Evolutionary conservation across 2,329 filamentous ascomycete genomes (phyloP).

Genomic region (Fragosphaeria purpurea): DNA sequence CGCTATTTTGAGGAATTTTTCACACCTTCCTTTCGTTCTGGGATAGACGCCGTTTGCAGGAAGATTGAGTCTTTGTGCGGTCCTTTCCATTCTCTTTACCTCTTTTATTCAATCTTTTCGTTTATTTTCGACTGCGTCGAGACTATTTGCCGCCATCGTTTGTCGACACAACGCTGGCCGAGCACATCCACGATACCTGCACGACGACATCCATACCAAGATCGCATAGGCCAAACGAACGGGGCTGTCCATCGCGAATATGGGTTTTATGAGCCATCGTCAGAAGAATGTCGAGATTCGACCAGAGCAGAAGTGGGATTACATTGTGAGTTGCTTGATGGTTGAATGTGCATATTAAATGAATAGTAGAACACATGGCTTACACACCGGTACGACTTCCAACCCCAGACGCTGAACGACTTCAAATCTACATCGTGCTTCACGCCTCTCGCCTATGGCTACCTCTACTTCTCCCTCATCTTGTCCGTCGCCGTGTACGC

Average conservation of each 20-base stretch:
- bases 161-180: no score
- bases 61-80: neutral
- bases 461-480: slow-evolving; percentile 70
- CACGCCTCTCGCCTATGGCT: slow-evolving; percentile 69
- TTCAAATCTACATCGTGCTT: slow-evolving; percentile 78
- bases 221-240: no score
- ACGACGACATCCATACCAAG: no score
- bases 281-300: slow-evolving; percentile 54
- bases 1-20: no score
- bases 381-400: no score
- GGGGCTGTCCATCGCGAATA: slow-evolving; percentile 26
- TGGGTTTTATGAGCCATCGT: slow-evolving; percentile 56
- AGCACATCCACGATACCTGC: no score
- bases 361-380: no score
- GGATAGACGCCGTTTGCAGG: no score
- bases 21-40: no score
- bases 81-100: neutral
- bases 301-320: slow-evolving; percentile 90
- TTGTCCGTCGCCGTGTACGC: slow-evolving; percentile 76
- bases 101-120: slow-evolving; percentile 4
- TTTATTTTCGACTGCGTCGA: slow-evolving; percentile 5
- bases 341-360: no score
- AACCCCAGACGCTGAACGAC: slow-evolving; percentile 46
- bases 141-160: neutral
- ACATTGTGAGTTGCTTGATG: slow-evolving; percentile 53